Base-by-base conservation (phyloP, 2,329 filamentous ascomycete genomes). In the Fusarium albosuccineum region DNA sequence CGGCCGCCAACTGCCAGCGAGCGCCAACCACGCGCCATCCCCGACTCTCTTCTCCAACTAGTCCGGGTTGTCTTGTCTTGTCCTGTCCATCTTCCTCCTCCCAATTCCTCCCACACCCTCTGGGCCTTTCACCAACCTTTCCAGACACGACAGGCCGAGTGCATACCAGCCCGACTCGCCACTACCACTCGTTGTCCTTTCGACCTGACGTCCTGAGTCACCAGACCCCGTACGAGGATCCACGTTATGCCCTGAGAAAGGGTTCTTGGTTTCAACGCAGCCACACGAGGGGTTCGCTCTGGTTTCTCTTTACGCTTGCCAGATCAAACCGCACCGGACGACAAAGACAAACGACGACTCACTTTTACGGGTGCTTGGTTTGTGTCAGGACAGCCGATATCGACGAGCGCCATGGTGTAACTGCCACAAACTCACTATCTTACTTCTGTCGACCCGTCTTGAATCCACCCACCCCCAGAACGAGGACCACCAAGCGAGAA, bases 81-180 rank as follows among this genome's bases (percentile, higher is more conserved):
- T 22, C 22, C 22, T 69, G 60, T 61, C 60, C 62, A 60, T 63
- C 50, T 48, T 63, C 53, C 50, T 54, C 66, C 64, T 63, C 70
- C 63, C 60, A 70, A 56, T 66, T 67, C 61, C 60, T 72, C 37
- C 50, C 71, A 69, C 70, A 71, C 67, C 62, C 67, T 67, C 66
- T 69, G 53, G 59, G 56, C 60, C 60, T 63, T 46, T 62, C 63
- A 46, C 66, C 69, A 71, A 68, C 64, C 73, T 70, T 71, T 67
- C 53, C 54, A 66, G 50, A 65, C 67, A 67, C 64, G 49, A 61
- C 66, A 68, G 59, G 50, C 52, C 67, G 57, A 73, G 68, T 70
- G 70, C 72, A 74, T 74, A 72, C 70, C 72, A 73, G 67, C 65
- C 71, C 60, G 67, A 70, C 64, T 66, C 70, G 62, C 67, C 71